These are phyloP conservation scores for Paramicrosporidium saccamoebae DNA, from an alignment of 371 early-diverging fungal species.

Conservation along the genomic window DNA sequence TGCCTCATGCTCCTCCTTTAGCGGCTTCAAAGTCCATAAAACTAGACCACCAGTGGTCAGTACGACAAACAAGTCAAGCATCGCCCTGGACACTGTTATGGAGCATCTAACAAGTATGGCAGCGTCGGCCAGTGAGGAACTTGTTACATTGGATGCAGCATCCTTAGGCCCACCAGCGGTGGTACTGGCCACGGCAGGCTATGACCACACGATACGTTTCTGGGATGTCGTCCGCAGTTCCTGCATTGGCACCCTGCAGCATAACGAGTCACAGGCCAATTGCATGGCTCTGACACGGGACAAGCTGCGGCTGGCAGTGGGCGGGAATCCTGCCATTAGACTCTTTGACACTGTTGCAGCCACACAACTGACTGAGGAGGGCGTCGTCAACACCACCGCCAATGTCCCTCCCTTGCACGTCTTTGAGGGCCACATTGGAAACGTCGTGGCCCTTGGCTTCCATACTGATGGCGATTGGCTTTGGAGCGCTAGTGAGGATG, in stretches of 20 bases:
- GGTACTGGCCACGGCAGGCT: conserved; percentile 58
- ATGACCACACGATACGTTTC: conserved; percentile 74
- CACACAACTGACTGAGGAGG: conserved; percentile 3
- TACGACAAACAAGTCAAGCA: too few relatives aligned
- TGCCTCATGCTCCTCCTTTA: too few relatives aligned
- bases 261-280: conserved; percentile 76
- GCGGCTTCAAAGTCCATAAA: too few relatives aligned
- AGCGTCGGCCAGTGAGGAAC: too few relatives aligned
- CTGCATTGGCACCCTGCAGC: conserved; percentile 54
- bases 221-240: conserved; percentile 72
- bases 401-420: neutral
- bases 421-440: conserved; percentile 57
- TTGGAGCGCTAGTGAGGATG: conserved; percentile 57
- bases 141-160: too few relatives aligned
- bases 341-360: conserved; percentile 6
- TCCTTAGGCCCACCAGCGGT: conserved; percentile 22
- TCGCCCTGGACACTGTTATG: too few relatives aligned
- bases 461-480: conserved; percentile 56
- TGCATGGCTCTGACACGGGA: conserved; percentile 57
- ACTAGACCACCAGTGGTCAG: too few relatives aligned
- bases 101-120: too few relatives aligned
- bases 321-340: conserved; percentile 12
- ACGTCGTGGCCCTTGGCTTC: conserved; percentile 47
- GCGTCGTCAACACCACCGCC: too few relatives aligned
- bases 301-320: conserved; percentile 49